Evolutionary conservation across 225 moss, liverwort and hornwort species (phyloP).

Genomic region (Polytrichum commune): DNA sequence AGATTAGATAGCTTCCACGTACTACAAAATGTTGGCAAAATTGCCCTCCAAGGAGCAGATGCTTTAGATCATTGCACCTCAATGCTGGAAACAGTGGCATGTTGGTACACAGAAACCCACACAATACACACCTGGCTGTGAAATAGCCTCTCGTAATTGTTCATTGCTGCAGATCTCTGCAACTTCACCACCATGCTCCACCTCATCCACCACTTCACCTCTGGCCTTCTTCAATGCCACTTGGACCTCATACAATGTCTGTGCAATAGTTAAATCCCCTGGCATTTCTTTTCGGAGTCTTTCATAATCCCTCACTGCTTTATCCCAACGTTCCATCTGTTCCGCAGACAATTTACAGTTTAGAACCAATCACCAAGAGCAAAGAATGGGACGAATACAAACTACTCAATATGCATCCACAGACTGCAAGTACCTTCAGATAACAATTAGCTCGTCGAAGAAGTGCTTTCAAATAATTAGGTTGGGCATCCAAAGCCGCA

Average conservation of each 20-base stretch:
- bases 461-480: slow-evolving; percentile 84
- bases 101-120: no score
- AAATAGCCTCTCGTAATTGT: slow-evolving; percentile 74
- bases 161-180: slow-evolving; percentile 67
- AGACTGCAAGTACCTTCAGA: slow-evolving; percentile 46
- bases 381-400: no score
- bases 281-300: slow-evolving; percentile 73
- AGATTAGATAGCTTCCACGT: no score
- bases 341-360: neutral
- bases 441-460: slow-evolving; percentile 80
- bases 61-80: no score
- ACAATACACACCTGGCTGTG: slow-evolving; percentile 63
- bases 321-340: slow-evolving; percentile 94
- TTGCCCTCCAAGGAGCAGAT: no score
- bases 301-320: slow-evolving; percentile 81
- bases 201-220: slow-evolving; percentile 72
- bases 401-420: no score
- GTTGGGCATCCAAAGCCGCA: slow-evolving; percentile 88
- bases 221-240: slow-evolving; percentile 71
- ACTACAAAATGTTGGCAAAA: no score
- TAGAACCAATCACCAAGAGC: no score
- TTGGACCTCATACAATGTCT: slow-evolving; percentile 75
- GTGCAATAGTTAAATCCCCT: slow-evolving; percentile 74
- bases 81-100: no score
- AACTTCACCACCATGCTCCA: slow-evolving; percentile 63